Percentiles rank a stretch among this genome's conserved stretches.
Evolutionary conservation across 176 grass and related monocot species (phyloP).

Genomic region (Aegilops bicornis): DNA sequence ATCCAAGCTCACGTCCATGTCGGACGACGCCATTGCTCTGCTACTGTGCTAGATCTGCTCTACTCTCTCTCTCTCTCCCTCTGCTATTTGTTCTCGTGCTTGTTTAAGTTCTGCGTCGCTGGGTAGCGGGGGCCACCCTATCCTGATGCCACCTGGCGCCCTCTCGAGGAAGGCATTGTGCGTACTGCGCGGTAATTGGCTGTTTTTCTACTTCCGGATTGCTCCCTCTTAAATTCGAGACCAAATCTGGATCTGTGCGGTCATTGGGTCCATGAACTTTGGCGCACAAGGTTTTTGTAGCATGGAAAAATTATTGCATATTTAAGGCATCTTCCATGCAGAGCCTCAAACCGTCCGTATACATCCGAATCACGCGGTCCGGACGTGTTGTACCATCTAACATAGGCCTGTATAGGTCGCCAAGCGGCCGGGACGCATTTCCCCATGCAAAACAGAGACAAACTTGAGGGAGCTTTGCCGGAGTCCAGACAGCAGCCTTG

Average conservation of each 20-base stretch:
- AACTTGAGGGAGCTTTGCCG: too few species aligned
- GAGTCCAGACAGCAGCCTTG: too few species aligned
- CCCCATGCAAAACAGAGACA: too few species aligned
- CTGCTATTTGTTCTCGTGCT: not conserved
- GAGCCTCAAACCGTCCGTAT: too few species aligned
- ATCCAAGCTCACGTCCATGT: slow-evolving; percentile 19
- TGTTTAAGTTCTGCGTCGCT: not conserved
- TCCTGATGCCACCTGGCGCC: not conserved
- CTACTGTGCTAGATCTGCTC: not conserved
- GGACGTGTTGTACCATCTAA: too few species aligned
- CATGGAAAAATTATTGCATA: too few species aligned
- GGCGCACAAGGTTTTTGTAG: too few species aligned
- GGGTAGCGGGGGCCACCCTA: not conserved
- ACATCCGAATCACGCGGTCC: too few species aligned
- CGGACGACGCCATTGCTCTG: slow-evolving; percentile 10
- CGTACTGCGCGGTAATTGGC: not conserved
- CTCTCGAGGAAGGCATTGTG: not conserved
- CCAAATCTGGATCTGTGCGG: not conserved
- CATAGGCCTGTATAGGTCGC: too few species aligned
- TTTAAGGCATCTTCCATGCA: too few species aligned
- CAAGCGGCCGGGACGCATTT: too few species aligned
- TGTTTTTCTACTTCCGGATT: not conserved
- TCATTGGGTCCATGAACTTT: too few species aligned
- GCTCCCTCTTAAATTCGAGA: not conserved
- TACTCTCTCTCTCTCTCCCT: not conserved